Evolutionary conservation across 2,329 filamentous ascomycete species (phyloP), one percentile per base, ranked within the genome.

Genomic region (Scedosporium minutisporum): DNA sequence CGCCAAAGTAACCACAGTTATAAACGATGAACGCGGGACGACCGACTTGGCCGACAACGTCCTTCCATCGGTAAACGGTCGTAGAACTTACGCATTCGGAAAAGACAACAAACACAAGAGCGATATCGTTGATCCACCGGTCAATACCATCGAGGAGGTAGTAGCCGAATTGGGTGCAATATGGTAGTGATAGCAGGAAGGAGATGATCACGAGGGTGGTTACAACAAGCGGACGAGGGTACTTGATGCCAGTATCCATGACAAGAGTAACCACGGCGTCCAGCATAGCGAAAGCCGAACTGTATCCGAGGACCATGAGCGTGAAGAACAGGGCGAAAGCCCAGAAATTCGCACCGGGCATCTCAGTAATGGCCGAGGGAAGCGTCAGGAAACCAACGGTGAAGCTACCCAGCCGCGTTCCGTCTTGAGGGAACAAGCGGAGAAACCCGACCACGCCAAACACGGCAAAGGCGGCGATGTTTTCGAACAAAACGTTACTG

Each of bases 331-430:
- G 71, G 0, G 81, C 71, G n/a, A 84, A 72, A 0, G 82, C 81
- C 82, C 82, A 85, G 65, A 82, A 84, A 51, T 83, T 83, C 2
- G 82, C 74, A 0, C 77, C 82, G 0, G 82, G 82, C 78, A 85
- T 83, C 63, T 84, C 76, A 0, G 80, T 70, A 1, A 85, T 78
- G 3, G 82, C 83, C 25, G 79, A 79, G 0, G 83, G 83, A 0
- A 83, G 71, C 0, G 83, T 85, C n/a, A 84, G 69, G 68, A 85
- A 85, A 1, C 82, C 83, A 1, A 85, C 78, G 0, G 78, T 78
- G 64, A 85, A 85, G 12, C 80, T 78, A 14, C 83, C 82, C 0
- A 85, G 73, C 4, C 75, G 68, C 6, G 75, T 75, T 4, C 69
- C 71, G 3, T 71, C 69, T 16, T 74, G 68, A 1, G 76, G 76